phyloP scores from a whole-genome alignment of 805 yeast species.

The Barnettozyma siamensis region DNA sequence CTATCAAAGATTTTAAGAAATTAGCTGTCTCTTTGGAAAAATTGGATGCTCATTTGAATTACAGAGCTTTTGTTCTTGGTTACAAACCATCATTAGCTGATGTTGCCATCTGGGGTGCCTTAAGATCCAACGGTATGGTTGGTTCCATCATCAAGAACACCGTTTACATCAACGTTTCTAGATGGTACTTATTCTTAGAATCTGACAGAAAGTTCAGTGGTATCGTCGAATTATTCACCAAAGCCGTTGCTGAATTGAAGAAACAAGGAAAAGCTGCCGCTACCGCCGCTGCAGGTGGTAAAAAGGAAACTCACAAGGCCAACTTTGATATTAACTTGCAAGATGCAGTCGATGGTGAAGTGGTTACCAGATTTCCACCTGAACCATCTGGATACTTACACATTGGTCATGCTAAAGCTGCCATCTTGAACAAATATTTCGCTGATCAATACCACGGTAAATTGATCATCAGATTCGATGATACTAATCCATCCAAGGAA shows the following conservation, averaged over 20 bases:
- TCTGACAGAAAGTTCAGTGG: conserved; percentile 62
- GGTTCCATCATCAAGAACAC: conserved; percentile 85
- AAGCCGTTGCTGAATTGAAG: conserved; percentile 67
- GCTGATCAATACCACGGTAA: conserved; percentile 96
- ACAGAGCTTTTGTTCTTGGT: conserved; percentile 75
- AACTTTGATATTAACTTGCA: conserved; percentile 90
- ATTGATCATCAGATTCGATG: conserved; percentile 94
- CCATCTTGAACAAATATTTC: conserved; percentile 91
- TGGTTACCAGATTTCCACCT: conserved; percentile 98
- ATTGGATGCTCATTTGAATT: conserved; percentile 77
- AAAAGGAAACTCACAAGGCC: conserved; percentile 86
- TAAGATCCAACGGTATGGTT: conserved; percentile 89
- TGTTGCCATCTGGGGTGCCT: conserved; percentile 86
- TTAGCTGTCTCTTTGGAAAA: conserved; percentile 71
- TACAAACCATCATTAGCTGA: conserved; percentile 70
- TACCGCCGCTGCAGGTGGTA: conserved; percentile 39
- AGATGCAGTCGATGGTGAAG: conserved; percentile 89
- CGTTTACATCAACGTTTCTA: conserved; percentile 76
- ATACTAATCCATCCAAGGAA: conserved; percentile 97
- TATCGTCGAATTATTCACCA: conserved; percentile 59
- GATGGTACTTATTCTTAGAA: conserved; percentile 87
- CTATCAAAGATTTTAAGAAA: conserved; percentile 84
- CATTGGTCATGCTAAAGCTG: conserved; percentile 99
- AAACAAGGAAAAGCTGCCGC: conserved; percentile 51
- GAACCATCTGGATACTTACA: conserved; percentile 99